phyloP scores from a whole-genome alignment of 148 eudicot species.

The Oxyria digyna region DNA sequence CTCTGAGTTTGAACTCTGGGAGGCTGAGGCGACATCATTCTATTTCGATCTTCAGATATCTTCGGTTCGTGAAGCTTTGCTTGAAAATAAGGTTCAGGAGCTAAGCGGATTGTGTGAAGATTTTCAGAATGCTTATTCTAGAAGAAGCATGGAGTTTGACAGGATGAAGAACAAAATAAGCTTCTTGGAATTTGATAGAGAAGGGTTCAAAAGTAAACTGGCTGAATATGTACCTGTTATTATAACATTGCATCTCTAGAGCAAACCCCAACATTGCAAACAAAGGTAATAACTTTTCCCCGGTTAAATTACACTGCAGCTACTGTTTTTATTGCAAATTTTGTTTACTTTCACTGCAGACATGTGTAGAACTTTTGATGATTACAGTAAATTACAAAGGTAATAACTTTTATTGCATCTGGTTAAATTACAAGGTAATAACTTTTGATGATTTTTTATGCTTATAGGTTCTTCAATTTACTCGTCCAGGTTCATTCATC shows the following conservation, averaged over 20 bases:
- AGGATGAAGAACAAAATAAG: slow-evolving; percentile 39
- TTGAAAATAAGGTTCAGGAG: slow-evolving; percentile 64
- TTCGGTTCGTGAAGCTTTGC: slow-evolving; percentile 47
- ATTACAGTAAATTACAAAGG: too few relatives aligned
- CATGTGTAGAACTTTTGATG: too few relatives aligned
- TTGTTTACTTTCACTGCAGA: too few relatives aligned
- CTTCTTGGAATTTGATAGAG: slow-evolving; percentile 51
- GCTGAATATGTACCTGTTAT: slow-evolving; percentile 47
- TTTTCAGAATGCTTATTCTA: slow-evolving; percentile 40
- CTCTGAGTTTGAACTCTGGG: slow-evolving; percentile 81
- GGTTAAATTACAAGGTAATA: too few relatives aligned
- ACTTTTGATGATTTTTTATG: too few relatives aligned
- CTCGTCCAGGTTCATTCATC: too few relatives aligned
- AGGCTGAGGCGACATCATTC: slow-evolving; percentile 75
- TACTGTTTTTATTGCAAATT: too few relatives aligned
- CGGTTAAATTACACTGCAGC: too few relatives aligned
- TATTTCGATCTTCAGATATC: slow-evolving; percentile 92
- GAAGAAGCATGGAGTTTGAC: slow-evolving; percentile 46
- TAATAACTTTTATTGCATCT: too few relatives aligned
- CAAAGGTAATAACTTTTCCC: too few relatives aligned
- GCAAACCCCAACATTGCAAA: slow-evolving; percentile 27
- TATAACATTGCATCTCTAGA: slow-evolving; percentile 46
- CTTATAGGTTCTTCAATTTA: too few relatives aligned
- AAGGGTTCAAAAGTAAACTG: slow-evolving; percentile 45
- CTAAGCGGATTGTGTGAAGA: slow-evolving; percentile 47